Evolutionary conservation across 495 filamentous ascomycete genomes (phyloP), one percentile per base, ranked within the genome.

Genomic region (Penicillium flavigenum): DNA sequence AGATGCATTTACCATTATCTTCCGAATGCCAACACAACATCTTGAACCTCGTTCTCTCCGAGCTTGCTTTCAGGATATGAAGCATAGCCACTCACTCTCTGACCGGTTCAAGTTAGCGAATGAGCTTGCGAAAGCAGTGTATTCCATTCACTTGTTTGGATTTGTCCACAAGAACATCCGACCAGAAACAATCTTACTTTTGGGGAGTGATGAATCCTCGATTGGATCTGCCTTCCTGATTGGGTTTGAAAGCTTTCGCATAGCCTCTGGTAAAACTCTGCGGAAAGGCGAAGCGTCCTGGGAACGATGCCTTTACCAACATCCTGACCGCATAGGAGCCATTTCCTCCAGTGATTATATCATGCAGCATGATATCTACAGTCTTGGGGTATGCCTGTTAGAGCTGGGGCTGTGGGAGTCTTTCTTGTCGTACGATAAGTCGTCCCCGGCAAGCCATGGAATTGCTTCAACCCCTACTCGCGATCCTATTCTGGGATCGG

Each of bases 341-440:
- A 61, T 51, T 26, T 6, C 24, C 22, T 72, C 71, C 2, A 56
- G 70, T 1, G 34, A 51, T 8, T 85, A 84, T 54, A 64, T 51
- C 7, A 86, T 86, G 81, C 81, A 84, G 57, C 82, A 87, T 65
- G 85, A 88, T 60, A 83, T 88, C 27, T 88, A 88, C 61, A 83
- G 81, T 61, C 72, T 88, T 12, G 85, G 85, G 0, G 80, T 84
- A 9, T 79, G 79, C 54, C 70, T 88, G 0, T 61, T 88, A 1
- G 86, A 88, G 66, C 72, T 88, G 34, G 84, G 82, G 0, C 54
- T 88, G 16, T 86, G 83, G 83, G 59, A 68, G 4, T 76, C 77
- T 2, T 79, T 86, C 53, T 64, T 50, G 9, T 46, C 22, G 6
- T 46, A 46, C 20, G 17, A 20, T 24, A 10, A 46, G 20, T 14